Evolutionary conservation across 345 rosid species (phyloP), one percentile per base, ranked within the genome.

Genomic region (Brassica rapa): DNA sequence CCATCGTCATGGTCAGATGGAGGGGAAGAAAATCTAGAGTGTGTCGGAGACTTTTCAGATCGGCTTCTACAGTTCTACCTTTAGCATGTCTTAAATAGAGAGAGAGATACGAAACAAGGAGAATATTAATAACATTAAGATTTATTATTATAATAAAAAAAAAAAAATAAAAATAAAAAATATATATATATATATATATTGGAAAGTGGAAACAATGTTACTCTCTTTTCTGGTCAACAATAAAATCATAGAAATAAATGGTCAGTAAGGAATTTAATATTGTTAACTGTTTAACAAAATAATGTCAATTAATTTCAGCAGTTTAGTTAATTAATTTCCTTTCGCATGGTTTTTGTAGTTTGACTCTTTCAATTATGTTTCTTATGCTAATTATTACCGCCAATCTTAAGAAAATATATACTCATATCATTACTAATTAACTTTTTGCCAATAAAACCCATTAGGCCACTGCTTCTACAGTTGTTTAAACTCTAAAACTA

Each of bases 1-100:
- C 85, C 86, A 85, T 83, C 11, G 49, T 76, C 80, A 76, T 80
- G 82, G 59, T 71, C 66, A 11, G 35, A 16, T 21, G 21, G 32
- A 64, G 15, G 57, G 66, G 65, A 4, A 51, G 57, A 39, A 11
- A 69, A 37, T 4, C 3, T 11, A 65, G 49, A 61, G 75, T 25
- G 66, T 68, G 56, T 27, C 62, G 61, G 65, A 68, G 57, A 79
- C 81, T 73, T 57, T 73, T 60, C 67, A 62, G 62, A 68, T 35
- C 3, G 68, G 67, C 46, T 67, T 73, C 78, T 62, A 79, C 83
- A 75, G 67, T 74, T 53, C 63, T 4, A 14, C 23, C 74, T 74
- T 74, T 63, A 23, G 72, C 79, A 64, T 43, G 68, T 69, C 72
- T 80, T 80, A 80, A 74, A 80, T 80, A 80, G 75, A 71, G 46